Base-by-base conservation (phyloP, 352 stramenopile genomes). In the Pythium biforme region DNA sequence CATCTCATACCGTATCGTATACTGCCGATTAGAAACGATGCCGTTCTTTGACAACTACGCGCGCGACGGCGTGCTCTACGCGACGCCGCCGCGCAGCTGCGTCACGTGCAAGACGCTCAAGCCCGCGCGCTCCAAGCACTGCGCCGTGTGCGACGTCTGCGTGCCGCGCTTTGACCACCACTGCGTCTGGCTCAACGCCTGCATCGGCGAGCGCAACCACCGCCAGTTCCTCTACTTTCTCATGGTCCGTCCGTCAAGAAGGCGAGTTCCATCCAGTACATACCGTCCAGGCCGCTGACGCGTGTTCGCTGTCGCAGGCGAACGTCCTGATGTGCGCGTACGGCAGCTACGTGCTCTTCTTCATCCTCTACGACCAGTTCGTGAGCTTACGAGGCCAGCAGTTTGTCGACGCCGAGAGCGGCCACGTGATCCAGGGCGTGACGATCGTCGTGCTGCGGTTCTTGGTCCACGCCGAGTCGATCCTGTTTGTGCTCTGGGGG, bases 51-150 rank as follows among this genome's bases (percentile, higher is more conserved):
- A 86, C 54, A 85, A 79, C 34, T 88, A 88, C 57, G 58, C 62
- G 22, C 81, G 74, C 51, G 82, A 91, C 63, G 53, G 49, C 22
- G 64, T 73, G 20, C 39, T 91, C 22, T 89, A 78, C 48, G 31
- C 52, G 6, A 33, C 17, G n/a, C 26, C 52, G 1, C 64, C 74
- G 7, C 68, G 60, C 49, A 58, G 61, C 23, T 89, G 79, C 34
- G 31, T 33, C 10, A 88, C 77, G 6, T 91, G 79, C 64, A 68
- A 77, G 40, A 82, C 53, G 0, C 61, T 40, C 57, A 91, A 88
- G 73, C 62, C 82, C 27, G 79, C 79, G 47, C 70, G 81, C n/a
- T 89, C 77, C 57, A 89, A 88, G 71, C 77, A 89, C 57, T 91
- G 79, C 55, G 71, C 70, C 4, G 47, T 88, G 43, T 91, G 81